phyloP scores from a whole-genome alignment of 2,329 filamentous ascomycete species.

The Arthroderma sp. region DNA sequence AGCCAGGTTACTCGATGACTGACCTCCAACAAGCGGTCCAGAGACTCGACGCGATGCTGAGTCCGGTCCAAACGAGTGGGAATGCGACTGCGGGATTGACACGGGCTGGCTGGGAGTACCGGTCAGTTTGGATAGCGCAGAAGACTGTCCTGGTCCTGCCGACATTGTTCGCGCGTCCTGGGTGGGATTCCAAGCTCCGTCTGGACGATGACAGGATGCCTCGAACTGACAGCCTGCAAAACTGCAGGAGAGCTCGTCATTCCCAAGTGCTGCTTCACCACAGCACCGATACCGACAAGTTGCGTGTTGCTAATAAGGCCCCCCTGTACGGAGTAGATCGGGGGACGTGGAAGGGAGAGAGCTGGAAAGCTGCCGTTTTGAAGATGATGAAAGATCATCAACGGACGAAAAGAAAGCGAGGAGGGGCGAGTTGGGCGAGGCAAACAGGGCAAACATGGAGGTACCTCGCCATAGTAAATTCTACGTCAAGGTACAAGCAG shows the following conservation, averaged over 20 bases:
- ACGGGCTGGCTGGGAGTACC: constrained; percentile 26
- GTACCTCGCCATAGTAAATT: neutral
- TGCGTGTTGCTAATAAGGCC: no score
- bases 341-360: no score
- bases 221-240: neutral
- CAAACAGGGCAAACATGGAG: constrained; percentile 1
- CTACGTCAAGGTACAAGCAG: neutral
- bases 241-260: neutral
- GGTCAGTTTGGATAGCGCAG: constrained; percentile 30
- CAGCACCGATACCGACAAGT: neutral
- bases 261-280: neutral
- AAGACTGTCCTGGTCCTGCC: constrained; percentile 27
- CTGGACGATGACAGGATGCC: neutral
- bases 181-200: neutral
- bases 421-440: neutral
- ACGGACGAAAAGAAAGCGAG: neutral
- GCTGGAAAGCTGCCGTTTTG: no score
- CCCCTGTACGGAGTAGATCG: no score
- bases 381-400: neutral
- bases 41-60: constrained; percentile 29
- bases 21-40: constrained; percentile 31
- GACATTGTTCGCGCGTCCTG: constrained; percentile 27
- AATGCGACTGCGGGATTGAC: constrained; percentile 25
- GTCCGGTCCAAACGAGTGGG: constrained; percentile 22
- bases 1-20: constrained; percentile 27